Evolutionary conservation across 345 rosid genomes (phyloP).

Genomic region (Brassica napus): DNA sequence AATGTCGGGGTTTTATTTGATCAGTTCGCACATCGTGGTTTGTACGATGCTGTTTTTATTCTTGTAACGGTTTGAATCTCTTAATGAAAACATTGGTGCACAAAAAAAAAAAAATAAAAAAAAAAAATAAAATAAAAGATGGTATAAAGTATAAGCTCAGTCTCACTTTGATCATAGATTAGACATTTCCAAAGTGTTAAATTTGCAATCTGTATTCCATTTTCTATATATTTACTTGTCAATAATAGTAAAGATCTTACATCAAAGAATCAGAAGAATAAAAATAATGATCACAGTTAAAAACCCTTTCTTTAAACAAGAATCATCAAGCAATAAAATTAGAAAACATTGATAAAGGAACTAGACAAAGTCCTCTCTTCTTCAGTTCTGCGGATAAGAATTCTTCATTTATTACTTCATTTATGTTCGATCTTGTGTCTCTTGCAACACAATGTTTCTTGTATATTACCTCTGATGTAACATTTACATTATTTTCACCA

Average conservation of each 20-base stretch:
- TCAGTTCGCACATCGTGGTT: no score
- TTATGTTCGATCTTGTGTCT: constrained; percentile 26
- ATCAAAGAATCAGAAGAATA: constrained; percentile 24
- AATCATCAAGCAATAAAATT: constrained; percentile 31
- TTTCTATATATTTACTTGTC: constrained; percentile 25
- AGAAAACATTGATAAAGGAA: constrained; percentile 37
- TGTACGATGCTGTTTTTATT: no score
- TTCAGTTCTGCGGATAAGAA: constrained; percentile 31
- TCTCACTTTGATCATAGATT: neutral
- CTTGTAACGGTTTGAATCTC: no score
- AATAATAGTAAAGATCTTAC: constrained; percentile 12
- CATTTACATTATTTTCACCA: neutral
- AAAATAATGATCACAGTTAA: constrained; percentile 9
- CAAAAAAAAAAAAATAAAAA: no score
- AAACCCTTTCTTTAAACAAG: neutral
- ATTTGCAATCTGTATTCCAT: neutral
- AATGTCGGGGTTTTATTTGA: no score
- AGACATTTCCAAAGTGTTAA: neutral
- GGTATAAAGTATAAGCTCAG: no score
- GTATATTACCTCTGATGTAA: constrained; percentile 30
- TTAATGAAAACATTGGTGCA: no score
- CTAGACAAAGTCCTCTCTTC: constrained; percentile 44
- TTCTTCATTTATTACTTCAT: constrained; percentile 14
- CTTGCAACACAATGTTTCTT: constrained; percentile 9
- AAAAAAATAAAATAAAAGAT: neutral